phyloP scores from a whole-genome alignment of 73 alveolate species.

The Symbiodinium pilosum region DNA sequence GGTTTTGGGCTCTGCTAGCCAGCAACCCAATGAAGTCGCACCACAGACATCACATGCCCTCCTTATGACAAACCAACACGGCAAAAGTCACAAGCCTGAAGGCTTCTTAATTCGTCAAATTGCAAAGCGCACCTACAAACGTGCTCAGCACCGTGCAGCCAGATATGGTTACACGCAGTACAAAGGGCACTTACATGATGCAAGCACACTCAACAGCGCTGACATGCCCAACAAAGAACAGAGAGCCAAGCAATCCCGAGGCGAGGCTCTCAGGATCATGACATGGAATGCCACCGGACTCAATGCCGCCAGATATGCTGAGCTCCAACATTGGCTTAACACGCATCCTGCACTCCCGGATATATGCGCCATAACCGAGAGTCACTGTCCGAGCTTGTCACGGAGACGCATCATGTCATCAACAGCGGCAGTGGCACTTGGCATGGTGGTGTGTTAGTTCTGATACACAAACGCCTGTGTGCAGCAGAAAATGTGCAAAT shows the following conservation, averaged over 20 bases:
- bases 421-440: background rate
- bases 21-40: too few species aligned
- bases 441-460: background rate
- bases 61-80: too few species aligned
- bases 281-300: background rate
- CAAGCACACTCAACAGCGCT: background rate
- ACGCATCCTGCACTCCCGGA: background rate
- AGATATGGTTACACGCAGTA: background rate
- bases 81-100: too few species aligned
- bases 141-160: background rate
- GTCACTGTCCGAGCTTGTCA: background rate
- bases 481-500: background rate
- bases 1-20: too few species aligned
- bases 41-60: too few species aligned
- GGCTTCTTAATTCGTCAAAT: too few species aligned
- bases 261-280: background rate
- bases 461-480: background rate
- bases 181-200: background rate
- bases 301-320: background rate
- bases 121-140: background rate
- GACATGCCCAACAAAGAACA: background rate
- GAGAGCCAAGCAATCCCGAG: background rate
- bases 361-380: background rate
- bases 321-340: background rate
- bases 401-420: background rate